A percentile compares a stretch with the other conserved stretches of the same genome.
phyloP scores from a whole-genome alignment of 176 grass and related monocot species.

The Zizania latifolia region DNA sequence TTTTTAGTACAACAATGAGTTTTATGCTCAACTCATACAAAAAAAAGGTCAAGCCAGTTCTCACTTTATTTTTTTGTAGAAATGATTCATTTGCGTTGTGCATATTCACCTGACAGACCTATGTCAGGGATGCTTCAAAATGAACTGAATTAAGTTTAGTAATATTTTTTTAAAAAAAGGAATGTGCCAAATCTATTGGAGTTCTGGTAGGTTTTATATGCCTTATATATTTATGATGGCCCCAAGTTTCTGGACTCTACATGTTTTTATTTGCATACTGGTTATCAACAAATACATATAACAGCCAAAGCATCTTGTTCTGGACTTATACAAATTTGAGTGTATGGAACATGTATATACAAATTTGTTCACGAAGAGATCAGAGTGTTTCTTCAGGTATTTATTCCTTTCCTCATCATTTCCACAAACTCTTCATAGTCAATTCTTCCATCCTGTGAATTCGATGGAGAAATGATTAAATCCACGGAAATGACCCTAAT shows the following conservation, averaged over 20 bases:
- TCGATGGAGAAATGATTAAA: conserved; percentile 3
- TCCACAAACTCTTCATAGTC: conserved; percentile 79
- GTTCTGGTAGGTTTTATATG: background rate
- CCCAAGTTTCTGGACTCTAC: background rate
- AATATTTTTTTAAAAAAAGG: background rate
- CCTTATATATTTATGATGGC: background rate
- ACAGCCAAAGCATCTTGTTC: conserved; percentile 16
- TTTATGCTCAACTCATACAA: background rate
- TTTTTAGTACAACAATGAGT: background rate
- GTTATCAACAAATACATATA: conserved; percentile 11
- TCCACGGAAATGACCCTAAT: background rate
- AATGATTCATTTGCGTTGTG: background rate
- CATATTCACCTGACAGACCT: background rate
- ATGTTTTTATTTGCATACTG: background rate
- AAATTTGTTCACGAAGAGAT: conserved; percentile 15
- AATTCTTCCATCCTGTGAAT: conserved; percentile 65
- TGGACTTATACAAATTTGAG: background rate
- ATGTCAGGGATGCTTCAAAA: background rate
- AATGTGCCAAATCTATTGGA: background rate
- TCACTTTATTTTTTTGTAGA: background rate
- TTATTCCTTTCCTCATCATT: conserved; percentile 73
- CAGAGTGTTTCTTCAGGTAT: conserved; percentile 21
- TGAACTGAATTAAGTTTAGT: background rate
- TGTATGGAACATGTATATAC: conserved; percentile 25
- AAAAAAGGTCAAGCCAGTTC: conserved; percentile 27